Base-by-base conservation (phyloP, 352 stramenopile genomes). In the Phytophthora lateralis region DNA sequence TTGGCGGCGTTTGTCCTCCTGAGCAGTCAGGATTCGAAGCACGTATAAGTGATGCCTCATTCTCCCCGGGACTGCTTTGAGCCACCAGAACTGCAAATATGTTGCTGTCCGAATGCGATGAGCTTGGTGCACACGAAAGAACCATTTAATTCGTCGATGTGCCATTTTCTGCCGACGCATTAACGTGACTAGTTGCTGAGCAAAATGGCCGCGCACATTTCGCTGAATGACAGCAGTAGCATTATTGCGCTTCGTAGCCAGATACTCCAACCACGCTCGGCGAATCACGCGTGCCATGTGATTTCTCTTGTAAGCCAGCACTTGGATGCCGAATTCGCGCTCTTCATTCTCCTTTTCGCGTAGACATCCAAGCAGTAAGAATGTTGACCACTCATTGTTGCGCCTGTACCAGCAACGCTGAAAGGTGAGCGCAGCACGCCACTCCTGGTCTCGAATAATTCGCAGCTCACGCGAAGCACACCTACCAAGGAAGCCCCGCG, bases 351-450 rank as follows among this genome's bases (percentile, higher is more conserved):
- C 81, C 24, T 82, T 79, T 55, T 86, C 79, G 8, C 85, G 79
- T 17, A 95, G 56, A 65, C 85, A 94, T 4, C 85, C 85, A 6
- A 95, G 76, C 12, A 95, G 56, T 12, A 95, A 51, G 53, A 94
- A 94, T 17, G 85, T 94, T 15, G 83, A 92, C 73, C 80, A 93
- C 43, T 95, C 87, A 57, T 90, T 90, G 51, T 91, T 93, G 29
- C 77, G 80, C 10, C 58, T 80, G 47, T 95, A 95, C 86, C 86
- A 95, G 10, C 72, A 80, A 20, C 86, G 80, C 44, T 95, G 86
- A 6, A 93, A 76, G 1, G 88, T 60, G 3, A 95, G 55, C 2
- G 84, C 84, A 3, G 86, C 82, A 30, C 80, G 72, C 58, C 90
- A 88, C 38, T 75, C 67, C 12, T 81, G 67, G 2, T 82, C 71